These are phyloP conservation scores for Neopestalotiopsis sp. DNA, from an alignment of 2,329 filamentous ascomycete genomes.

Conservation along the genomic window DNA sequence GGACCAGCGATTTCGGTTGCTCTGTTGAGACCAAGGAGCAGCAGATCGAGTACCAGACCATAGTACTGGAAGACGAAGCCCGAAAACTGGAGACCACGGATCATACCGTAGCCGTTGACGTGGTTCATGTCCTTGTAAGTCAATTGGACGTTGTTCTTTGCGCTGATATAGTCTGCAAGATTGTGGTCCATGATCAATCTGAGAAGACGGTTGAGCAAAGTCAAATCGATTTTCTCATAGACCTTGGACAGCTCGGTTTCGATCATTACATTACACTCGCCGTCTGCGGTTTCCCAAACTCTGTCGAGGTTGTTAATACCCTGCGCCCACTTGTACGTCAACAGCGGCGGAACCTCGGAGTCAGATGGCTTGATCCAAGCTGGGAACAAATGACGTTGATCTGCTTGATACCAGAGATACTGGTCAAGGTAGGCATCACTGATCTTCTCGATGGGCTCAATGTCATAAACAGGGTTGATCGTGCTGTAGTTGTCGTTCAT, in stretches of 20 bases:
- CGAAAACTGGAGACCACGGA: conserved; percentile 95
- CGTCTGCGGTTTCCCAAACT: conserved; percentile 92
- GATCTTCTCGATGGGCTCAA: conserved; percentile 99
- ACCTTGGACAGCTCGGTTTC: conserved; percentile 99
- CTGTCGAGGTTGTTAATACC: conserved; percentile 97
- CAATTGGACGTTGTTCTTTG: conserved; percentile 98
- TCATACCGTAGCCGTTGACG: conserved; percentile 98
- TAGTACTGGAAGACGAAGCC: conserved; percentile 99
- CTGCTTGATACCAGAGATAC: conserved; percentile 98
- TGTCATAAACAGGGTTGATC: conserved; percentile 98
- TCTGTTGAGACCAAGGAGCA: conserved; percentile 89
- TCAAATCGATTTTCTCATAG: conserved; percentile 98
- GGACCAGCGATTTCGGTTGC: conserved; percentile 98
- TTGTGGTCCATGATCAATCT: conserved; percentile 99
- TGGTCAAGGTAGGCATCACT: conserved; percentile 98
- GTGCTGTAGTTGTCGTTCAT: conserved; percentile 99
- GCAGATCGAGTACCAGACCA: conserved; percentile 89
- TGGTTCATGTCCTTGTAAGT: conserved; percentile 99
- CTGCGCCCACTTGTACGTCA: conserved; percentile 99
- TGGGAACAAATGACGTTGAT: conserved; percentile 95
- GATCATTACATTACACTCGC: conserved; percentile 98
- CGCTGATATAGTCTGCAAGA: conserved; percentile 96
- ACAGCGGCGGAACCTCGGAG: conserved; percentile 91
- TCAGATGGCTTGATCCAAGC: conserved; percentile 99
- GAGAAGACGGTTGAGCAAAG: conserved; percentile 89